phyloP scores from a whole-genome alignment of 306 rosid species.

The Aeschynomene evenia region DNA sequence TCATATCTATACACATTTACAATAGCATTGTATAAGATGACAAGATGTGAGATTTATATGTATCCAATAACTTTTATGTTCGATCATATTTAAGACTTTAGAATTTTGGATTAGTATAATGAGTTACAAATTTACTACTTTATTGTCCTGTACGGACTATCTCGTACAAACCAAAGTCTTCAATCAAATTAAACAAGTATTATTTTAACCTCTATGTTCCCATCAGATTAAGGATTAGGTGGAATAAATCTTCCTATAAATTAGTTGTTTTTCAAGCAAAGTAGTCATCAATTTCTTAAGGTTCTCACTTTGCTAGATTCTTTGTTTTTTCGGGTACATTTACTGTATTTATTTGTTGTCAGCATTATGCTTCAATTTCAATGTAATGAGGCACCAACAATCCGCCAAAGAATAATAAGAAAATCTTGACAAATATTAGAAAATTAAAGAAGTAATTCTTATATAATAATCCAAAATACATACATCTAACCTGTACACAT shows the following conservation, averaged over 20 bases:
- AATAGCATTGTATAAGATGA: no score
- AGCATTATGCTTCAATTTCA: constrained; percentile 7
- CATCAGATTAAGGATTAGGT: constrained; percentile 3
- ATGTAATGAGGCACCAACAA: constrained; percentile 3
- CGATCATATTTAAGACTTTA: not conserved
- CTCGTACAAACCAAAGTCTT: not conserved
- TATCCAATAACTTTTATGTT: no score
- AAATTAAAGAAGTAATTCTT: no score
- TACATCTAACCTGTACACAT: no score
- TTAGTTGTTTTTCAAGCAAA: not conserved
- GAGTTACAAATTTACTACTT: not conserved
- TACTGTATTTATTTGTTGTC: constrained; percentile 12
- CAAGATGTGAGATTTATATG: no score
- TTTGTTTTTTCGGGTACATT: not conserved
- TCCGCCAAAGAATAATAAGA: not conserved
- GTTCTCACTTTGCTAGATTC: constrained; percentile 10
- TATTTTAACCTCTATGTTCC: not conserved
- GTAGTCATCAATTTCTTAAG: constrained; percentile 15
- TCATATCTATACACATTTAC: no score
- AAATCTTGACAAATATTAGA: not conserved
- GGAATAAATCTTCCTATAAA: constrained; percentile 23
- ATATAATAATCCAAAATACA: no score
- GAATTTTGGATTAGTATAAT: not conserved
- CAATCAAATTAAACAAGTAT: not conserved
- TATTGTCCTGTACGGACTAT: not conserved